phyloP scores from a whole-genome alignment of 106 monocot species.

The Acorus calamus region DNA sequence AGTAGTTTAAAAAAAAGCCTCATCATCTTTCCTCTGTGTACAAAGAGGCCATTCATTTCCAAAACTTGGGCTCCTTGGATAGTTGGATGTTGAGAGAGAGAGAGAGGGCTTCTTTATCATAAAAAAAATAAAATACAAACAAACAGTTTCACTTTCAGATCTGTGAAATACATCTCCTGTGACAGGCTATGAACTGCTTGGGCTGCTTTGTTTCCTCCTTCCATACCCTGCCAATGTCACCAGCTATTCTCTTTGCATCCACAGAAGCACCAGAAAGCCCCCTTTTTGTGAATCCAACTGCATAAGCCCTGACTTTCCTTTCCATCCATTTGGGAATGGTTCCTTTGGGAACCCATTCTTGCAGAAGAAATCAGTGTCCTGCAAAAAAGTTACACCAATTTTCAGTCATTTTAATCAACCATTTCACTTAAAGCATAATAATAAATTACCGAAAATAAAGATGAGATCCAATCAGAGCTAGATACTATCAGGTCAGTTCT shows the following conservation, averaged over 20 bases:
- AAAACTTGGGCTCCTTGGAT: too few relatives aligned
- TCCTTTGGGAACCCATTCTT: slow-evolving; percentile 13
- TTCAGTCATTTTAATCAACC: too few relatives aligned
- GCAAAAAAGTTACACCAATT: neutral
- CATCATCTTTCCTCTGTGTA: too few relatives aligned
- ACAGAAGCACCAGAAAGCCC: slow-evolving; percentile 14
- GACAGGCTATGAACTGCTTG: slow-evolving; percentile 5
- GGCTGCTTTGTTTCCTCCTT: slow-evolving; percentile 15
- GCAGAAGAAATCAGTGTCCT: slow-evolving; percentile 14
- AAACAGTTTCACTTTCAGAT: neutral
- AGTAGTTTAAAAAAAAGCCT: too few relatives aligned
- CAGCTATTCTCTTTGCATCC: slow-evolving; percentile 13
- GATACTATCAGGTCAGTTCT: too few relatives aligned
- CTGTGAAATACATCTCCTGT: slow-evolving; percentile 15
- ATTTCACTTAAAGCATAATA: too few relatives aligned
- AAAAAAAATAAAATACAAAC: too few relatives aligned
- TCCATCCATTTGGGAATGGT: slow-evolving; percentile 14
- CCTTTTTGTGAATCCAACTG: slow-evolving; percentile 15
- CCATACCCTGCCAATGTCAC: slow-evolving; percentile 13
- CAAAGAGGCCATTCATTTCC: too few relatives aligned
- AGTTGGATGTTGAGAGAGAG: too few relatives aligned
- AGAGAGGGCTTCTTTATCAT: too few relatives aligned
- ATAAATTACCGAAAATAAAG: too few relatives aligned
- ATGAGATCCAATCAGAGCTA: too few relatives aligned
- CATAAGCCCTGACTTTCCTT: slow-evolving; percentile 11